Base-by-base conservation (phyloP, 169 alveolate species). In the Babesia caballi region DNA sequence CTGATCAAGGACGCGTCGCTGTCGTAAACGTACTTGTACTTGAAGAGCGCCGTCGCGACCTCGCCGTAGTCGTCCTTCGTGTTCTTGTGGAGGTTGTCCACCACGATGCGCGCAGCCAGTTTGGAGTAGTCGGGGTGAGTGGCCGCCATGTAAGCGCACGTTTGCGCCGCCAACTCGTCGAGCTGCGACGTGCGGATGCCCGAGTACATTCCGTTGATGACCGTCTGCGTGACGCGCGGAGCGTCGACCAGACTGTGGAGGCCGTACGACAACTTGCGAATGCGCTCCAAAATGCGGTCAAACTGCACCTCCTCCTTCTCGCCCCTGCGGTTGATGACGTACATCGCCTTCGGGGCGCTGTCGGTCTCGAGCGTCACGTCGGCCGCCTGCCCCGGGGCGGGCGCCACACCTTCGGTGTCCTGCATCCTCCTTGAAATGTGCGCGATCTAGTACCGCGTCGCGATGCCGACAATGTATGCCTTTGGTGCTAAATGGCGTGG, bases 101-200 rank as follows among this genome's bases (percentile, higher is more conserved):
- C 94, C 1, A 98, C 96, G 46, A 97, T 95, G 17, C 99, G 87
- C 15, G 99, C 99, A 23, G 99, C 99, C 69, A 97, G 91, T 33
- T 83, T 85, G 32, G 98, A 95, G 91, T 95, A 97, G 83, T 96
- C 98, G 9, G 99, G 98, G 81, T 97, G 99, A 32, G 94, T 93
- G 28, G 97, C 96, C 27, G 97, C 97, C 99, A 97, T 96, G 92
- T 97, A 97, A 28, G 99, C 99, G 78, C 99, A 95, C 40, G 99
- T 97, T 76, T 97, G 99, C 11, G 99, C 98, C 23, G 99, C 98
- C 30, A 97, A 91, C 42, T 95, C 96, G 68, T 97, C 99, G 36
- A 97, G 80, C 82, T 94, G 93, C 3, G 96, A 83, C n/a, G 99
- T 95, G 32, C 90, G 90, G 21, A 96, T 93, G n/a, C 97, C 98